Evolutionary conservation across 805 yeast genomes (phyloP), one percentile per base, ranked within the genome.

Genomic region (Myxozyma sirexii): DNA sequence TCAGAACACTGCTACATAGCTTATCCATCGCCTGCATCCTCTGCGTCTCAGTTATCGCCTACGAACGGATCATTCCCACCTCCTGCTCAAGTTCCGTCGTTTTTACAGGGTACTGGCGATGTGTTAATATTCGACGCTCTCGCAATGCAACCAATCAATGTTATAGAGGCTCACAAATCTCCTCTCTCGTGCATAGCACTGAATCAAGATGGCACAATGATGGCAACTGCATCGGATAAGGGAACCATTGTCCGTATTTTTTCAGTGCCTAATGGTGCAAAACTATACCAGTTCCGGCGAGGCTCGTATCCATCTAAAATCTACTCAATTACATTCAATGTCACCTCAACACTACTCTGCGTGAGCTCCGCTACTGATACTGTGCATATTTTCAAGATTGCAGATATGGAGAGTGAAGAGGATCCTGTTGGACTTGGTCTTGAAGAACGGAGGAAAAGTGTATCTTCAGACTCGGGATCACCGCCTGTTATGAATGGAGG

Each of bases 231-330:
- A 4, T 89, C 97, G 0, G 84, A 81, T 37, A 89, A 90, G 69
- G 99, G 99, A 1, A 94, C 98, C 0, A 84, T 94, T 23, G 84
- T 93, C 2, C 76, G 98, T 46, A 86, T 94, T 2, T 94, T 92
- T 69, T 77, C 86, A 37, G 84, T 89, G 0, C 78, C 79, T 1
- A 77, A 82, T 3, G 80, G 80, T 12, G 71, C 73, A 19, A 83
- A 82, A 66, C 72, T 88, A 17, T 82, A 79, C 60, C 93, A 90
- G 72, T 89, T 88, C 72, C 79, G 97, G 64, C 77, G 97, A 67
- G 97, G 97, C 0, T 84, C 93, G 1, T 92, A 92, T 70, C 88
- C 90, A 2, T 88, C 97, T 1, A 81, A 79, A 63, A 88, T 94
- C 17, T 84, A 83, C 67, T 86, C 96, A 10, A 77, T 94, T 64